phyloP scores from a whole-genome alignment of 495 filamentous ascomycete genomes.

The Entonaema liquescens region DNA sequence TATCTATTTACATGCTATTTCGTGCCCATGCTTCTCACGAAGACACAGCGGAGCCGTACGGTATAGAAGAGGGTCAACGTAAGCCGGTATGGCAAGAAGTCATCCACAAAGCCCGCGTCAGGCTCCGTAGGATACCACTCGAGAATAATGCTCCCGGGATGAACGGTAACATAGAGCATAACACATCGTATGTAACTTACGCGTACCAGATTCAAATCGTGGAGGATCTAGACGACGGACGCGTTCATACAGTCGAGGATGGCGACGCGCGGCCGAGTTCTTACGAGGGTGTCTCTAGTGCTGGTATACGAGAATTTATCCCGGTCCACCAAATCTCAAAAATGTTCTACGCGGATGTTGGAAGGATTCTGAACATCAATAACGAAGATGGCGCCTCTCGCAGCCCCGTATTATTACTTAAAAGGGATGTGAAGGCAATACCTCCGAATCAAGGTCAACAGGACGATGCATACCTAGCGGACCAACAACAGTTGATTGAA shows the following conservation, averaged over 20 bases:
- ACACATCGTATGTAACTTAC: constrained; percentile 59
- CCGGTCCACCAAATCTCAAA: constrained; percentile 93
- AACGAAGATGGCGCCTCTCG: constrained; percentile 77
- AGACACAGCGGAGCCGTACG: constrained; percentile 54
- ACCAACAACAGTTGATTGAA: constrained; percentile 20
- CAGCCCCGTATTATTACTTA: constrained; percentile 86
- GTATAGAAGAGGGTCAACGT: constrained; percentile 59
- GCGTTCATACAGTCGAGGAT: constrained; percentile 84
- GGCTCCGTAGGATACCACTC: constrained; percentile 67
- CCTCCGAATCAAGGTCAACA: constrained; percentile 62
- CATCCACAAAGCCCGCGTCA: constrained; percentile 90
- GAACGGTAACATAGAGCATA: constrained; percentile 25
- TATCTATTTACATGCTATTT: constrained; percentile 98
- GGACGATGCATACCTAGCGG: background rate
- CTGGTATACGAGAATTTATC: constrained; percentile 84
- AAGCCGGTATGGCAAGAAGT: constrained; percentile 97
- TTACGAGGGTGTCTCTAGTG: constrained; percentile 74
- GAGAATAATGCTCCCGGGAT: constrained; percentile 38
- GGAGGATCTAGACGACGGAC: constrained; percentile 92
- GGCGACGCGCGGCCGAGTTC: constrained; percentile 61
- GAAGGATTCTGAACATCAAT: constrained; percentile 90
- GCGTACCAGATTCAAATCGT: constrained; percentile 89
- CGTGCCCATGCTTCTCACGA: constrained; percentile 67
- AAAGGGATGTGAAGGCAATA: constrained; percentile 79
- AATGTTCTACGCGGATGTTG: constrained; percentile 97